A percentile compares a stretch with the other conserved stretches of the same genome.
Evolutionary conservation across 164 flowering plant species (phyloP).

Genomic region (Akebia trifoliata): DNA sequence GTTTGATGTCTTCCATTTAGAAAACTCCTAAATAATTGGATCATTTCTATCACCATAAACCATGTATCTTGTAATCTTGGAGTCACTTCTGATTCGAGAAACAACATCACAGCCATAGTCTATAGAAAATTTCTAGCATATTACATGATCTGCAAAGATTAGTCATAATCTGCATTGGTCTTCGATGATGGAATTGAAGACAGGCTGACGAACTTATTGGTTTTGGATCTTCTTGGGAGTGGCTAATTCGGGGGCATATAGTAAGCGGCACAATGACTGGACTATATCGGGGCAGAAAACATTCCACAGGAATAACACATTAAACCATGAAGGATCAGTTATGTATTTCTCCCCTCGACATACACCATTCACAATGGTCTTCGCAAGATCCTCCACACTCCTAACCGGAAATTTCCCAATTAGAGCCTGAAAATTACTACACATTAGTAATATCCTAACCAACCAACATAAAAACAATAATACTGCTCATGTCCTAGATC

Average conservation of each 20-base stretch:
- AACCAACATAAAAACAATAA: too few species aligned
- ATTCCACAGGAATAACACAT: slow-evolving; percentile 12
- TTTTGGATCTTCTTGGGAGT: slow-evolving; percentile 17
- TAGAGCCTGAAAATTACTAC: slow-evolving; percentile 23
- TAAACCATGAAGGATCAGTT: slow-evolving; percentile 40
- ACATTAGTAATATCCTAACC: too few species aligned
- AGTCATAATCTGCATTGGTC: slow-evolving; percentile 12
- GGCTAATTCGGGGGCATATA: slow-evolving; percentile 18
- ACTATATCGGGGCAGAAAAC: slow-evolving; percentile 33
- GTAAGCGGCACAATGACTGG: slow-evolving; percentile 33
- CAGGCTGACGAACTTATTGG: slow-evolving; percentile 22
- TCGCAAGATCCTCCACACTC: slow-evolving; percentile 27
- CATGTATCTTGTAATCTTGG: too few species aligned
- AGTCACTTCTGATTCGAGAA: too few species aligned
- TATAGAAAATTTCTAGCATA: too few species aligned
- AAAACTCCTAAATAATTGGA: too few species aligned
- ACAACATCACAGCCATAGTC: too few species aligned
- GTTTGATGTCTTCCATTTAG: too few species aligned
- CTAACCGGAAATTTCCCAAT: slow-evolving; percentile 31
- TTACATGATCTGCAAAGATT: too few species aligned
- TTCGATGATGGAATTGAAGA: slow-evolving; percentile 14
- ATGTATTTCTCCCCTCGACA: slow-evolving; percentile 38
- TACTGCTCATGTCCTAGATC: too few species aligned
- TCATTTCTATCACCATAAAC: too few species aligned
- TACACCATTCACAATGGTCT: slow-evolving; percentile 41